Evolutionary conservation across 208 protist genomes (phyloP).

Genomic region (Crithidia bombi): DNA sequence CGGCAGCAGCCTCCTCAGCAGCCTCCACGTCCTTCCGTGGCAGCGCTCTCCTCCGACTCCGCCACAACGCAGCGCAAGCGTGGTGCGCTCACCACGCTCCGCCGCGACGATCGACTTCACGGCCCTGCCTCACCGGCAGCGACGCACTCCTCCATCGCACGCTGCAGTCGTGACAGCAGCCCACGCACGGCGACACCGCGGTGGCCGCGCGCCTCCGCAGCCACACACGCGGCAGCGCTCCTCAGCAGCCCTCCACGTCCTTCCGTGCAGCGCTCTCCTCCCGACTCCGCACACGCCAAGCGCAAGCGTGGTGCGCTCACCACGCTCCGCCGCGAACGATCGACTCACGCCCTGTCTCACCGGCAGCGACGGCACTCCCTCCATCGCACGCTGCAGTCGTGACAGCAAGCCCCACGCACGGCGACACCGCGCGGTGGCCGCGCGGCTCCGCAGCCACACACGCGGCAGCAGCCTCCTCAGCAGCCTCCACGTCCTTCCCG

Average conservation of each 20-base stretch:
- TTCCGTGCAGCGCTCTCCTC: neutral
- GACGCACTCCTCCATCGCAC: constrained; percentile 4
- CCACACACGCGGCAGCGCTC: constrained; percentile 1
- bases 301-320: constrained; percentile 2
- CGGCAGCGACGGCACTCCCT: neutral
- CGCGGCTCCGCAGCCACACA: neutral
- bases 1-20: too few relatives aligned
- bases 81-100: neutral
- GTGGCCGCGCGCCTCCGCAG: neutral
- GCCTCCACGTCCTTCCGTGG: too few relatives aligned
- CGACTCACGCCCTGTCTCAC: neutral
- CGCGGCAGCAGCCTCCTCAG: neutral
- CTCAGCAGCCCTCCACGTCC: constrained; percentile 15
- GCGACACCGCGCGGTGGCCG: neutral
- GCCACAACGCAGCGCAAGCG: too few relatives aligned
- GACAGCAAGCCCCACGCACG: constrained; percentile 13
- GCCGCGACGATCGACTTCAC: neutral
- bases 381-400: neutral
- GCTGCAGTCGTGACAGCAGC: constrained; percentile 15
- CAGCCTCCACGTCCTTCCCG: neutral
- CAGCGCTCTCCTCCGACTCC: too few relatives aligned
- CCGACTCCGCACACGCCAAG: constrained; percentile 10
- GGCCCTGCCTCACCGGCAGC: constrained; percentile 5
- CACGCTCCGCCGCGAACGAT: neutral
- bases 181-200: constrained; percentile 12